phyloP scores from a whole-genome alignment of 192 early-diverging fungal species.

The Gamsiella multidivaricata region DNA sequence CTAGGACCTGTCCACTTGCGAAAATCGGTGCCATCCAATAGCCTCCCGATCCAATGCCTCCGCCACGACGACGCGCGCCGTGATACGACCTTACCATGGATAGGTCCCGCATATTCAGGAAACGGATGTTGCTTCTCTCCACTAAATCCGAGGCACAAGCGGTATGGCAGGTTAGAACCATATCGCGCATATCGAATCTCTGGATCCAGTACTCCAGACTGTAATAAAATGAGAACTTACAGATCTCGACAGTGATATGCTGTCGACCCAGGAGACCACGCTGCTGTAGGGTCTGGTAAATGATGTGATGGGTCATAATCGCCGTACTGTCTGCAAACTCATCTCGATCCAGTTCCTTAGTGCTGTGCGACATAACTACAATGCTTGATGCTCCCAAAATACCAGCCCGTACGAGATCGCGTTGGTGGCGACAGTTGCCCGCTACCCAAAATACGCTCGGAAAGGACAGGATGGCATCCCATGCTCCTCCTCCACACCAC shows the following conservation, averaged over 20 bases:
- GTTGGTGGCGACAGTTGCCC: constrained; percentile 60
- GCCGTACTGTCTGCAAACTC: constrained; percentile 60
- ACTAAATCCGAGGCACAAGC: too few relatives aligned
- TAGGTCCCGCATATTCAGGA: constrained; percentile 58
- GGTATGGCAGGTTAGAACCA: too few relatives aligned
- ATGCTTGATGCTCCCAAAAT: constrained; percentile 57
- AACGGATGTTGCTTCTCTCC: constrained; percentile 69
- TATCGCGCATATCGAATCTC: too few relatives aligned
- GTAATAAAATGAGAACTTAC: too few relatives aligned
- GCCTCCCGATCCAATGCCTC: background rate
- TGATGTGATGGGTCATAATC: constrained; percentile 74
- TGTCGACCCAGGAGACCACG: constrained; percentile 28
- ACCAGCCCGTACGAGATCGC: constrained; percentile 61
- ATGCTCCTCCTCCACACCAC: constrained; percentile 6
- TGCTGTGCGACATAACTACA: constrained; percentile 57
- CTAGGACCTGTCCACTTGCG: constrained; percentile 72
- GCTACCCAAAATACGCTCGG: constrained; percentile 59
- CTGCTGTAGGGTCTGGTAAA: constrained; percentile 61
- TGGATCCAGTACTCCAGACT: too few relatives aligned
- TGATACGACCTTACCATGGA: constrained; percentile 33
- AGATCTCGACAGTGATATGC: constrained; percentile 57
- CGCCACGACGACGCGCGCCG: background rate
- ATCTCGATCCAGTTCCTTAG: constrained; percentile 45
- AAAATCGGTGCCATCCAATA: constrained; percentile 66
- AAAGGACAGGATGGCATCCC: constrained; percentile 55